Percentiles rank a stretch among this genome's conserved stretches.
These are phyloP conservation scores for Litsea cubeba DNA, from an alignment of 164 flowering plant species.

Conservation along the genomic window DNA sequence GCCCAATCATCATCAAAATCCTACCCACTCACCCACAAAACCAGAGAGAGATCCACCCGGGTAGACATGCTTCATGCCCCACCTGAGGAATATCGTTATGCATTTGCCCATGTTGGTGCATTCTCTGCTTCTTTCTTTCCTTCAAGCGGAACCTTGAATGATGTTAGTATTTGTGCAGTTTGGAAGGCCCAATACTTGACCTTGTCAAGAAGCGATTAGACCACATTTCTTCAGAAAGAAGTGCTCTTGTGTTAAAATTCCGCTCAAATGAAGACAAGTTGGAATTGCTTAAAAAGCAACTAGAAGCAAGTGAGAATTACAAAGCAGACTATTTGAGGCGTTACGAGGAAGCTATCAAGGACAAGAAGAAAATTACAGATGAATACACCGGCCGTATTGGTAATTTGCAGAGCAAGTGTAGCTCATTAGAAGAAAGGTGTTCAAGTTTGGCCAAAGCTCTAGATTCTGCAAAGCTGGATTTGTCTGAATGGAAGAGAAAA, in stretches of 20 bases:
- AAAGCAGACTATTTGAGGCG: slow-evolving; percentile 83
- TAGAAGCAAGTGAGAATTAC: slow-evolving; percentile 73
- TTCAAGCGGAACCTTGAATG: background rate
- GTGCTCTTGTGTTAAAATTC: slow-evolving; percentile 63
- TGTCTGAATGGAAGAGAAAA: slow-evolving; percentile 82
- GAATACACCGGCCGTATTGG: slow-evolving; percentile 73
- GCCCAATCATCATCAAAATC: too few species aligned
- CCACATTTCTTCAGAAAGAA: slow-evolving; percentile 71
- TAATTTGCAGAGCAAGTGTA: slow-evolving; percentile 64
- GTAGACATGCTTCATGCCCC: too few species aligned
- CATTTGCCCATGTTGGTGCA: background rate
- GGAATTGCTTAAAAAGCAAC: slow-evolving; percentile 68
- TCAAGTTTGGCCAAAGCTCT: slow-evolving; percentile 48
- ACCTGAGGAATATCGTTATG: too few species aligned
- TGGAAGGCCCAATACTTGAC: slow-evolving; percentile 83
- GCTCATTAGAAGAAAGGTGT: slow-evolving; percentile 73
- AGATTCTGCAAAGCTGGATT: slow-evolving; percentile 61
- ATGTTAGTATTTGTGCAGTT: slow-evolving; percentile 37
- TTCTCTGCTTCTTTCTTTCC: background rate
- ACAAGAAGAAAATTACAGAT: slow-evolving; percentile 74
- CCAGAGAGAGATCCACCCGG: too few species aligned
- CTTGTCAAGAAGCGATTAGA: slow-evolving; percentile 70
- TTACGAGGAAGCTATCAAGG: slow-evolving; percentile 84
- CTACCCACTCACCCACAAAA: too few species aligned
- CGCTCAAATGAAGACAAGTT: slow-evolving; percentile 78